phyloP scores from a whole-genome alignment of 305 asterid species.

The Solanum hybrid region DNA sequence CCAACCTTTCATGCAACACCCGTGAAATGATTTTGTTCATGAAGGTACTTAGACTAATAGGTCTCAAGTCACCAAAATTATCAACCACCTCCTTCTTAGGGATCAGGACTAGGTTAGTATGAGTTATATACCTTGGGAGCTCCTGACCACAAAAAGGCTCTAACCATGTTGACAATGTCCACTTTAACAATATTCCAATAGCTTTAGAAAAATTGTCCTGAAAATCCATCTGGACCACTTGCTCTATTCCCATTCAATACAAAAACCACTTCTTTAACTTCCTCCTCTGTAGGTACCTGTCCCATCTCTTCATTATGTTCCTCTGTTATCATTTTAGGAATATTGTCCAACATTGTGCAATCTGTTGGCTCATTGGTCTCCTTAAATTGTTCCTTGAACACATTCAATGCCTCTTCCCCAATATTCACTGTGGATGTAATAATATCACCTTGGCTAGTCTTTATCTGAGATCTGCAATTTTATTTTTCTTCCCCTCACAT shows the following conservation, averaged over 20 bases:
- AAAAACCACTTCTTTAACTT: no score
- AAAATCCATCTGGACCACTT: background rate
- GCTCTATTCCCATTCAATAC: no score
- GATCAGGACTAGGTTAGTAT: background rate
- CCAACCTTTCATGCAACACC: background rate
- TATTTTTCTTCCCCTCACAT: background rate
- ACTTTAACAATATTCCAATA: background rate
- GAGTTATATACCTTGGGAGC: background rate
- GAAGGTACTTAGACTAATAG: background rate
- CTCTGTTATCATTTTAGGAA: background rate
- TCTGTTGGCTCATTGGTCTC: background rate
- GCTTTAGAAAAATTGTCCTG: background rate
- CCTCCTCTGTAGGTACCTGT: background rate
- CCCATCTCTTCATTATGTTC: background rate
- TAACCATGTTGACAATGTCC: background rate
- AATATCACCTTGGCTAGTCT: background rate
- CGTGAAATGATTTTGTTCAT: background rate
- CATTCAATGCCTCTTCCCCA: background rate
- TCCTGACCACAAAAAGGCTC: background rate
- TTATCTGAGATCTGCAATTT: background rate
- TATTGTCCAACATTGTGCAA: background rate
- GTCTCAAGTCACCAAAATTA: background rate
- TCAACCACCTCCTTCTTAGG: background rate
- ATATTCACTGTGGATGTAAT: background rate
- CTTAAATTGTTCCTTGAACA: background rate